Evolutionary conservation across 148 eudicot species (phyloP), one percentile per base, ranked within the genome.

Genomic region (Camellia sinensis): DNA sequence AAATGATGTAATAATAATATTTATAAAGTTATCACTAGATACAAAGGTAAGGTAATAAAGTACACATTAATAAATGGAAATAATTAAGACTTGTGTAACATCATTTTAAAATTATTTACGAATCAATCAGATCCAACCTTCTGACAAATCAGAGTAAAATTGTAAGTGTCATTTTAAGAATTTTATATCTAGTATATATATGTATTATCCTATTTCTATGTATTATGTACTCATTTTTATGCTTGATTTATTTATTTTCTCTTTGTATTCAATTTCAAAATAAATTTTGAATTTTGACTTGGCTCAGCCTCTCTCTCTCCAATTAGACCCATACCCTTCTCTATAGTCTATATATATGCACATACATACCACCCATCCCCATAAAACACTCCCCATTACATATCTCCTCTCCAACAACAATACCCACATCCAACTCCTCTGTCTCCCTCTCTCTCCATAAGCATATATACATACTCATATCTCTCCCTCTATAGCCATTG

Each of bases 231-330:
- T 6, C 67, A 63, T 29, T 29, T 29, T 29, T 29, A 13, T 66
- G 37, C 1, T 29, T 29, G 37, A 29, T 57, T 41, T 37, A 15
- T 9, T n/a, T 4, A 12, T 2, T 65, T 63, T 67, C 63, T 14
- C 48, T 67, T 21, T 22, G 22, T 43, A 14, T 45, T 12, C 14
- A 18, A 6, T 9, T 62, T 19, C 53, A 60, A 72, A 62, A 6
- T 50, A 57, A 76, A 44, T 4, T 76, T 70, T 6, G 6, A 54
- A 71, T 14, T 48, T 82, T 82, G 74, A 72, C 78, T 77, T 17
- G 41, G 78, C 86, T 46, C 68, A 80, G 59, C 56, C 52, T 40
- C 13, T 57, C 21, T 70, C 63, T 45, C 77, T 74, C 48, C 5
- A 74, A n/a, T 21, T 21, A 60, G 17, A 2, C 64, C 4, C 64